These are phyloP conservation scores for Phytopythium cucurbitacearum DNA, from an alignment of 352 stramenopile species.

Conservation along the genomic window DNA sequence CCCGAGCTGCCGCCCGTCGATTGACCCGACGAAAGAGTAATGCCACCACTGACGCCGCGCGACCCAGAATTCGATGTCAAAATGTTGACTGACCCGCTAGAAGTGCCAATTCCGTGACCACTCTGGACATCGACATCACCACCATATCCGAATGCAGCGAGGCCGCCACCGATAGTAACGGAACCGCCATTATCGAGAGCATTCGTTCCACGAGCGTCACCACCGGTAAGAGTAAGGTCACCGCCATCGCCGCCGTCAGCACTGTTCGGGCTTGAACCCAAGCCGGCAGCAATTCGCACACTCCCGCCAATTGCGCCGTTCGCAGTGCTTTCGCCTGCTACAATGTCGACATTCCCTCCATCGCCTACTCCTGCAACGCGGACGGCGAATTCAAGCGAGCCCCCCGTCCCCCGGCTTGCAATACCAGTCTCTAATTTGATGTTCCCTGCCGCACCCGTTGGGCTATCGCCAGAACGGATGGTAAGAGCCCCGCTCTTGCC, in stretches of 20 bases:
- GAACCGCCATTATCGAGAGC: conserved; percentile 86
- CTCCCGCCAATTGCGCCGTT: conserved; percentile 48
- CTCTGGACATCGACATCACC: conserved; percentile 43
- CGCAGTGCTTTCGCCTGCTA: conserved; percentile 55
- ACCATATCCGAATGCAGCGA: conserved; percentile 54
- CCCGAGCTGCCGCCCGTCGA: conserved; percentile 57
- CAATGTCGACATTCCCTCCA: conserved; percentile 55
- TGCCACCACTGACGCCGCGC: conserved; percentile 44
- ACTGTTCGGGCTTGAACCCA: conserved; percentile 64
- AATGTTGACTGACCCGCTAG: conserved; percentile 47
- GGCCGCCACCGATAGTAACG: conserved; percentile 75
- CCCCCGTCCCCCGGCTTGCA: conserved; percentile 53
- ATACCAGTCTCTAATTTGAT: conserved; percentile 38
- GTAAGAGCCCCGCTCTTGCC: conserved; percentile 56
- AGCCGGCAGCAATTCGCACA: conserved; percentile 39
- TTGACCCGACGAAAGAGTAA: conserved; percentile 31
- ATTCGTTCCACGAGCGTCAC: conserved; percentile 85
- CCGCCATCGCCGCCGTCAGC: conserved; percentile 91
- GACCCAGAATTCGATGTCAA: conserved; percentile 40
- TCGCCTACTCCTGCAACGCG: conserved; percentile 51
- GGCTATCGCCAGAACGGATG: conserved; percentile 38
- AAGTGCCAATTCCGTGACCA: conserved; percentile 45
- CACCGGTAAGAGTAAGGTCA: conserved; percentile 74
- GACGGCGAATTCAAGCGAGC: conserved; percentile 49
- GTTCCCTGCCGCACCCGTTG: conserved; percentile 30